Base-by-base conservation (phyloP, 495 filamentous ascomycete species). In the Xylaria sp. region DNA sequence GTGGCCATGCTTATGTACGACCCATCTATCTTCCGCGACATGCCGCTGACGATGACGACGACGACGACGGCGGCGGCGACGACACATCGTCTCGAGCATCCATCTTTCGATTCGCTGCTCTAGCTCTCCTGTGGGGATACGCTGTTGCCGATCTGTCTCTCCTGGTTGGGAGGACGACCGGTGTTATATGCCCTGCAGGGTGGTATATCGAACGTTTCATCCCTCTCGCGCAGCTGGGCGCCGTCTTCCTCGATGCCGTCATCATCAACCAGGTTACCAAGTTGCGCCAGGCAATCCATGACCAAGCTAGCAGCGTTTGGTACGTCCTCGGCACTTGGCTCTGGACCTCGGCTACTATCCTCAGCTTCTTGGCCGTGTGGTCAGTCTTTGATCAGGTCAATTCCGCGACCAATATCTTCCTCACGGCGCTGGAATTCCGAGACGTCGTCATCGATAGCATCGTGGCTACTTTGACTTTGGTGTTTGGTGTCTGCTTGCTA, bases 161-260 rank as follows among this genome's bases (percentile, higher is more conserved):
- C 35, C 71, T 75, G 14, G 71, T 71, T 21, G 72, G 73, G 67
- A 68, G 66, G 37, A 72, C 71, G 5, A 72, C 76, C 0, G 74
- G 76, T 26, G 76, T 74, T 14, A 76, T 78, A 31, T 78, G 76
- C 68, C 74, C 76, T 24, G 44, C 68, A 17, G 70, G 72, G 24
- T 44, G 52, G 53, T 46, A 68, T 41, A 71, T 72, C 31, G 73
- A 78, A 43, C 74, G 76, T 37, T 61, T 76, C 5, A 70, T 70
- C 52, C 72, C 76, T 48, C 72, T 78, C 17, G 69, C 73, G 11
- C 76, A 78, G 35, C 46, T 78, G 57, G 57, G 74, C 63, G 73
- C 61, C 29, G 37, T 75, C 50, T 72, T 69, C 19, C 63, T 76
- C 29, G 76, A 78, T 17, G 66, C 74, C 11, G 50, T 62, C 12